phyloP scores from a whole-genome alignment of 805 yeast species.

The Zygosaccharomyces kombuchaensis region DNA sequence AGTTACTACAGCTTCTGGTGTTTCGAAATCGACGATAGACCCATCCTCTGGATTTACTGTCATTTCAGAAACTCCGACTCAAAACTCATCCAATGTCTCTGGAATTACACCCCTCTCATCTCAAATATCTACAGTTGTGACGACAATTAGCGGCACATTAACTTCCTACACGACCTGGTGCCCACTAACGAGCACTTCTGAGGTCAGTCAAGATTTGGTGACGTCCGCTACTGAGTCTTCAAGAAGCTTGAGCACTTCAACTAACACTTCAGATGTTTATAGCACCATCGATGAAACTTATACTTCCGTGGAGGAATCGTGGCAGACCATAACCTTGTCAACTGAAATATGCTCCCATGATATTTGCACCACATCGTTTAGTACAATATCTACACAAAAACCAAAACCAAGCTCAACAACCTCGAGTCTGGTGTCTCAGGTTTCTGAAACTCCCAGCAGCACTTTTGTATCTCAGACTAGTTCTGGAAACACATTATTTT shows the following conservation, averaged over 20 bases:
- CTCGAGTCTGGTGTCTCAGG: neutral
- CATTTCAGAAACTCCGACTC: neutral
- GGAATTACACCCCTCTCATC: neutral
- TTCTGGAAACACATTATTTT: neutral
- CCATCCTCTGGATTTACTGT: neutral
- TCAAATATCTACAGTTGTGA: constrained; percentile 9
- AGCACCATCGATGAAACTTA: neutral
- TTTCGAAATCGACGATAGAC: neutral
- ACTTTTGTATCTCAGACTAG: neutral
- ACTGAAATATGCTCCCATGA: constrained; percentile 18
- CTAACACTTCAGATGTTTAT: neutral
- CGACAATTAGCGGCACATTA: constrained; percentile 8
- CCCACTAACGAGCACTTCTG: constrained; percentile 5
- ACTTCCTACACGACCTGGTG: constrained; percentile 15
- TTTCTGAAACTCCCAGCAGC: neutral
- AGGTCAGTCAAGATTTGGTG: constrained; percentile 4
- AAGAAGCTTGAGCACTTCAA: neutral
- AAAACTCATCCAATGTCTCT: neutral
- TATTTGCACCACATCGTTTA: constrained; percentile 5
- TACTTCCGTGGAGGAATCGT: neutral
- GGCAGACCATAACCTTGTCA: constrained; percentile 14
- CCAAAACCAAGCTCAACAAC: neutral
- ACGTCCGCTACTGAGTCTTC: neutral
- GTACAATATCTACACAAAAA: neutral
- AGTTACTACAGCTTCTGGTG: neutral